Evolutionary conservation across 305 asterid species (phyloP), one percentile per base, ranked within the genome.

Genomic region (Solanum chacoense): DNA sequence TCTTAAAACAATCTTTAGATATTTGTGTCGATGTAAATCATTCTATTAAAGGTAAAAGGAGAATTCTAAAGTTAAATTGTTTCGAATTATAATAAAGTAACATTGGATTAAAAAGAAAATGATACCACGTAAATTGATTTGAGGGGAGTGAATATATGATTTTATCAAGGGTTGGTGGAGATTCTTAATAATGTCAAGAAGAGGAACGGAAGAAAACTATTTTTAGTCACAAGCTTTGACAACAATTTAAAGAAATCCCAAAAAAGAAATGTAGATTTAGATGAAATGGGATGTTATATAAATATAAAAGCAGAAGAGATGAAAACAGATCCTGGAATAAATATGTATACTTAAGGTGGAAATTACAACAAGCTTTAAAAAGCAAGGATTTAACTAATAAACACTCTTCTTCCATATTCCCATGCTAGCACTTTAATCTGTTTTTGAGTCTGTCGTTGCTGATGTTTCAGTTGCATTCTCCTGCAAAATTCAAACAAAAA

Each of bases 401-500:
- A 40, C 34, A 65, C 31, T 37, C 40, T 38, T 59, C 71, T 1
- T 85, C 37, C 4, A 24, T 11, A 6, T 22, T 6, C 42, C 45
- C 32, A 31, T 75, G 22, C 11, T 29, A 55, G 37, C 86, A 34
- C 85, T 89, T 87, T 69, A 90, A 29, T 80, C n/a, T 38, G 85
- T 34, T 73, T 89, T 91, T 69, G 86, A 32, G 13, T 73, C 90
- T 67, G 89, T 87, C 24, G 69, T 28, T 42, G 69, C 80, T 13
- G 65, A 55, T 18, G 65, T 55, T 55, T 55, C n/a, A 55, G 85
- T 38, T 38, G 69, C 85, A 63, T 11, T 91, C 24, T 88, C 91
- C 93, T 88, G 90, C 65, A 92, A 71, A 42, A 26, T 72, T 22
- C 31, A 85, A 4, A 59, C n/a, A 0, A 50, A 6, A 50, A 12